Base-by-base conservation (phyloP, 768 basidiomycete genomes). In the Strobilomyces confusus region DNA sequence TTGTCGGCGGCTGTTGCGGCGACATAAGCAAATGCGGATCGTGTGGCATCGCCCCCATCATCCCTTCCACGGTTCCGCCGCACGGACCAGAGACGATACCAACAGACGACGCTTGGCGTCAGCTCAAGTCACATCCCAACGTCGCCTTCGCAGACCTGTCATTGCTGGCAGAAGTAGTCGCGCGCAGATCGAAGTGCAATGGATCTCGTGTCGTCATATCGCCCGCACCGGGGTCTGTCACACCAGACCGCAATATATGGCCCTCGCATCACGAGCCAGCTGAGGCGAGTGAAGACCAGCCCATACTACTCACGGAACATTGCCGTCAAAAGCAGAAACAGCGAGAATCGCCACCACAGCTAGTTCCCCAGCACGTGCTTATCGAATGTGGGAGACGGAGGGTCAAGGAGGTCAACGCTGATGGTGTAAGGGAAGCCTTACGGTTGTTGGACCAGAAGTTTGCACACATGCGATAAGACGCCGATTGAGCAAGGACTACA, bases 61-160 rank as follows among this genome's bases (percentile, higher is more conserved):
- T 60, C 32, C 56, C 66, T 25, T 60, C 68, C 48, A 58, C 63
- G n/a, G 54, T 56, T 13, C 38, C 49, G 7, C 46, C 52, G 34
- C 59, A 61, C 32, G 49, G 61, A 37, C 51, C 69, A 22, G 82
- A 85, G 49, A 84, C 80, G 8, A 86, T 93, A 33, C 80, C 90
- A 19, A 90, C 88, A 51, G 86, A 86, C 64, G 83, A 85, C 51
- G 91, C 91, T 9, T 94, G 92, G 89, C 81, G 80, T 26, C 84
- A 84, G 58, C 76, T 95, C 56, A 92, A 93, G 71, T 81, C 83
- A 12, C 93, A 95, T 69, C 93, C 93, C 2, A 94, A 92, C 60
- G 85, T 89, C 49, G 81, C 84, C 29, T 93, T 93, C 65, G 82
- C 89, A 14, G 90, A 95, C 70, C 75, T 95, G 48, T 72, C 82